Conservation (phyloP, 768 basidiomycete species). For the Podaxis sp. region DNA sequence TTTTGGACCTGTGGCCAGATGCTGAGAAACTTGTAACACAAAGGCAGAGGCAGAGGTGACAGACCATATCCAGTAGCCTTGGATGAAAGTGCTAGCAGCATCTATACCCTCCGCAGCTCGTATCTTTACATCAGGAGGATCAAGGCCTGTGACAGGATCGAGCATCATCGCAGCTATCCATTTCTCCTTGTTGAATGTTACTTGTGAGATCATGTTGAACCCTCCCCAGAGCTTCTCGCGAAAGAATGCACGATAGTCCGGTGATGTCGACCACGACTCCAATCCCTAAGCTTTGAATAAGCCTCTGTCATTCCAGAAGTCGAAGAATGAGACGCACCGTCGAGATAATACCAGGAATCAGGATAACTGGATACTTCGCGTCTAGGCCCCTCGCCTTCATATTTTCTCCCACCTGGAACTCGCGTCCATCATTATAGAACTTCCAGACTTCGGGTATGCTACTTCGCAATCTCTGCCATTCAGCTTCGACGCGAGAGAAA, state of each 20-base stretch:
- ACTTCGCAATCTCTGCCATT: conserved; percentile 67
- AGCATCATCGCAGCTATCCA: conserved; percentile 93
- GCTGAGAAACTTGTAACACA: background rate
- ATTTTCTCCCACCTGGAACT: conserved; percentile 73
- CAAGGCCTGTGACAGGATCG: conserved; percentile 88
- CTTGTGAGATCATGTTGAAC: conserved; percentile 81
- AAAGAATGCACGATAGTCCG: conserved; percentile 86
- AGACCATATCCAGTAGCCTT: conserved; percentile 95
- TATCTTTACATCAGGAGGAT: conserved; percentile 82
- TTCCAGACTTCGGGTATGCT: conserved; percentile 84
- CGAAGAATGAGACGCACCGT: conserved; percentile 50
- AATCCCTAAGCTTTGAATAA: conserved; percentile 49
- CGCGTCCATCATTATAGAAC: conserved; percentile 75
- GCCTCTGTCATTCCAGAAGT: background rate
- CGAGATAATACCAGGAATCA: conserved; percentile 90
- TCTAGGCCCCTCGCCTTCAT: conserved; percentile 63
- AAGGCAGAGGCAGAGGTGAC: conserved; percentile 11
- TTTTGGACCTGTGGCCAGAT: conserved; percentile 64
- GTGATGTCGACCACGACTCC: conserved; percentile 91
- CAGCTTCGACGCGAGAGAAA: conserved; percentile 64
- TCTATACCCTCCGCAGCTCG: conserved; percentile 91
- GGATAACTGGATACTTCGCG: conserved; percentile 76
- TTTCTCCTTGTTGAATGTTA: conserved; percentile 77
- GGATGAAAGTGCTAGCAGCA: conserved; percentile 82
- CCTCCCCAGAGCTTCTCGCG: conserved; percentile 85